Percentiles rank a stretch among this genome's conserved stretches.
Evolutionary conservation across 305 asterid genomes (phyloP).

Genomic region (Solanum hybrid): DNA sequence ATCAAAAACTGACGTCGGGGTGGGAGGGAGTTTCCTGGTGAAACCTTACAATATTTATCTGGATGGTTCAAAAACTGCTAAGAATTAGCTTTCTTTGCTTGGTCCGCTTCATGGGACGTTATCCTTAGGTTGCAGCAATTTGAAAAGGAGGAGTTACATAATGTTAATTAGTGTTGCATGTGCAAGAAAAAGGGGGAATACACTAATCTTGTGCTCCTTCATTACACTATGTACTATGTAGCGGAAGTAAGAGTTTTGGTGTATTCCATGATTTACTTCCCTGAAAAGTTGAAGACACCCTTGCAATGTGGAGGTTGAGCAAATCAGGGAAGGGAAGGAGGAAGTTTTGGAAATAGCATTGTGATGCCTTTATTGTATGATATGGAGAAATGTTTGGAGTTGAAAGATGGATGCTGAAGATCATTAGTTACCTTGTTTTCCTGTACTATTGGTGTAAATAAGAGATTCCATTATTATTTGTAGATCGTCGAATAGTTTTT

Average conservation of each 20-base stretch:
- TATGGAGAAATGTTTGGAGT: background rate
- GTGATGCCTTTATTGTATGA: background rate
- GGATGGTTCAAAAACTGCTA: background rate
- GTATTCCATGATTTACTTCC: background rate
- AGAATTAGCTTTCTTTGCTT: background rate
- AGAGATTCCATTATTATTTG: background rate
- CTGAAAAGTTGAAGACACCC: background rate
- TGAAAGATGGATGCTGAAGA: background rate
- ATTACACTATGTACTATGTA: background rate
- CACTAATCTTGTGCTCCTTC: background rate
- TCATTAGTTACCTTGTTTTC: background rate
- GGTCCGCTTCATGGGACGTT: background rate
- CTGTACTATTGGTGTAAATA: background rate
- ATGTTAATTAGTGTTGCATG: background rate
- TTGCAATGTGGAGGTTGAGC: background rate
- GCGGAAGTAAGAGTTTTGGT: background rate
- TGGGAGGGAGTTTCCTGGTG: background rate
- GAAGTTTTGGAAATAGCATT: background rate
- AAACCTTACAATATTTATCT: background rate
- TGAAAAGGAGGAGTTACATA: background rate
- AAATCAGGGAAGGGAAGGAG: background rate
- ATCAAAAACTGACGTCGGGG: background rate
- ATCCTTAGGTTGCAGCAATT: background rate
- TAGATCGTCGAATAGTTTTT: background rate
- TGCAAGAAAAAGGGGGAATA: background rate